Conservation (phyloP, 805 yeast genomes). For the Starmerella riodocensis region DNA sequence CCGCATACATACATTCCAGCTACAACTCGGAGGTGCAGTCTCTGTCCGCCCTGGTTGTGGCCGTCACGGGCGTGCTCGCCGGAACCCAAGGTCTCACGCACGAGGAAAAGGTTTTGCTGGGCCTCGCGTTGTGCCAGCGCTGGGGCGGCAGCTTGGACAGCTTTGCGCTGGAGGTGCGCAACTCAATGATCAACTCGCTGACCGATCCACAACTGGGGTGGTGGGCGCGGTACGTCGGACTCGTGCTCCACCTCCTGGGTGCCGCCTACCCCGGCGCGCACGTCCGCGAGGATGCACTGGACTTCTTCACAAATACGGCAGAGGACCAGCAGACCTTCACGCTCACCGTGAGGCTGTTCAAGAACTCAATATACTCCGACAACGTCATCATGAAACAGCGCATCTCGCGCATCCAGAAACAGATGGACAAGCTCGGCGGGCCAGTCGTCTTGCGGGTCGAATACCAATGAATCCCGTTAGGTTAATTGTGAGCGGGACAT, state of each 20-base stretch:
- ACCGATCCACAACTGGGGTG: conserved; percentile 34
- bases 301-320: conserved; percentile 15
- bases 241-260: conserved; percentile 62
- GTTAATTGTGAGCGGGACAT: no score
- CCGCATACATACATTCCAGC: conserved; percentile 64
- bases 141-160: conserved; percentile 58
- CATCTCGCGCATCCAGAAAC: background rate
- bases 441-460: no score
- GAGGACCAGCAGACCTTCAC: conserved; percentile 14
- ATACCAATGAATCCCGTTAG: background rate
- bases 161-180: conserved; percentile 20
- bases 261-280: conserved; percentile 76
- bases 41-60: conserved; percentile 57
- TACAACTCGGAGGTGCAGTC: conserved; percentile 68
- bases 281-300: conserved; percentile 37
- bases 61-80: conserved; percentile 60
- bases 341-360: conserved; percentile 18
- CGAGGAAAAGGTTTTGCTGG: conserved; percentile 54
- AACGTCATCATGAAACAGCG: conserved; percentile 15
- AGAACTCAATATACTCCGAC: conserved; percentile 15
- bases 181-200: conserved; percentile 10
- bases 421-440: background rate
- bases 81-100: conserved; percentile 68
- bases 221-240: conserved; percentile 65
- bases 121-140: conserved; percentile 61